phyloP scores from a whole-genome alignment of 2,329 filamentous ascomycete species.

The Colletotrichum salicis region DNA sequence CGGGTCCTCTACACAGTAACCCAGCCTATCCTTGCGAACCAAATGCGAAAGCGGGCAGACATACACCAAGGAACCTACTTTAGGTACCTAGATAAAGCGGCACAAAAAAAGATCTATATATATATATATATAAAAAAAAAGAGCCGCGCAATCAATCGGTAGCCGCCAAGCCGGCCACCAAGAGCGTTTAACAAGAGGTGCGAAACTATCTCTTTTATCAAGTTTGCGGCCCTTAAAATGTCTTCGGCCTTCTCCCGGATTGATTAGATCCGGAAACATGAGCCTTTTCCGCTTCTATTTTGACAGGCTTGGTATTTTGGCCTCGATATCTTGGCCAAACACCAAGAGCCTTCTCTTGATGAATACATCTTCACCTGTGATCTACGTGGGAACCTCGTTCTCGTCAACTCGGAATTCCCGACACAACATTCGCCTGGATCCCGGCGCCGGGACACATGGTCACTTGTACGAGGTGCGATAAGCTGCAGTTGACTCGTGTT shows the following conservation, averaged over 20 bases:
- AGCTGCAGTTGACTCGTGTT: neutral
- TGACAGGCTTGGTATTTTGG: too few relatives aligned
- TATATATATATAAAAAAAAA: neutral
- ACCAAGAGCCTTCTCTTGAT: neutral
- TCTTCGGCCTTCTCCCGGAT: neutral
- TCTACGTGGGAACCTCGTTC: neutral
- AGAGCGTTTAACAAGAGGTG: neutral
- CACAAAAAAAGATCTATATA: neutral
- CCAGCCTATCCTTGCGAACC: neutral
- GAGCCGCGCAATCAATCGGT: constrained; percentile 2
- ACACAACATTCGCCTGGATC: neutral
- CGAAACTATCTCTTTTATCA: neutral
- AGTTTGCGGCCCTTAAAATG: neutral
- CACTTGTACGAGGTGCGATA: neutral
- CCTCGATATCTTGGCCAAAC: constrained; percentile 25
- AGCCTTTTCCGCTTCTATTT: constrained; percentile 10
- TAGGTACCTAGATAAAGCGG: neutral
- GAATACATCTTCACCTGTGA: neutral
- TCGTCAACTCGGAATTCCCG: neutral
- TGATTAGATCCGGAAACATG: neutral
- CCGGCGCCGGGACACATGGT: neutral
- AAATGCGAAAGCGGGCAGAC: neutral
- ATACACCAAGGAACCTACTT: neutral
- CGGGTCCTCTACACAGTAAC: neutral
- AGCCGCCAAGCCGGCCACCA: constrained; percentile 5